A percentile compares a stretch with the other conserved stretches of the same genome.
Conservation (phyloP, 202 grass and related monocot genomes). For the Musa balbisiana region DNA sequence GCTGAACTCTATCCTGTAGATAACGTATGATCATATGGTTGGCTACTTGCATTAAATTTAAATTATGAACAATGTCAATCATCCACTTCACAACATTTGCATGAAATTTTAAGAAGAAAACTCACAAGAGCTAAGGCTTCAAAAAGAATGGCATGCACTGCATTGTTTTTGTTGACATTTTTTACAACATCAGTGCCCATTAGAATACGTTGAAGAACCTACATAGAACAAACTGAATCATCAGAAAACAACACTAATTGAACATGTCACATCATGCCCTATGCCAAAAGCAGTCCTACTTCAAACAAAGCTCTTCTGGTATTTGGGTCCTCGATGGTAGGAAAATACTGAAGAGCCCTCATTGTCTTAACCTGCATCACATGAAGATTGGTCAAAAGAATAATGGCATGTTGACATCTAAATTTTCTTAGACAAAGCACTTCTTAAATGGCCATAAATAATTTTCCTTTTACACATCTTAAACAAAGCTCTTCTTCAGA, state of each 20-base stretch:
- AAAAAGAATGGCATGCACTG: conserved; percentile 96
- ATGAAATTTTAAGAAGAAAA: neutral
- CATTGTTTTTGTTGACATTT: conserved; percentile 99
- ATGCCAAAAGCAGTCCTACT: conserved; percentile 29
- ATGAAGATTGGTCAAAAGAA: conserved; percentile 14
- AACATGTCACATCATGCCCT: conserved; percentile 9
- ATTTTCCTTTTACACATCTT: neutral
- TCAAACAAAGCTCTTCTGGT: conserved; percentile 94
- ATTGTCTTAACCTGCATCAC: conserved; percentile 91
- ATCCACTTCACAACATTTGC: neutral
- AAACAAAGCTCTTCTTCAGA: no score
- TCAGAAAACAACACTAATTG: conserved; percentile 14
- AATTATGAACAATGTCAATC: neutral
- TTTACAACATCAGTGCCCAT: conserved; percentile 99
- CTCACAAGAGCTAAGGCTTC: conserved; percentile 80
- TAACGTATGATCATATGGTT: no score
- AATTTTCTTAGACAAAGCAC: neutral
- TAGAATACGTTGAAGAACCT: conserved; percentile 97
- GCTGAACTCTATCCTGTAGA: no score
- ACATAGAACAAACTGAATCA: conserved; percentile 26
- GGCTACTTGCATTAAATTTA: no score
- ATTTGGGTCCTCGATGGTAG: conserved; percentile 81
- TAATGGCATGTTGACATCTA: neutral
- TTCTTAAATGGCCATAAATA: neutral
- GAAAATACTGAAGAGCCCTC: conserved; percentile 98